phyloP scores from a whole-genome alignment of 495 filamentous ascomycete species.

The Penicillium salamii region DNA sequence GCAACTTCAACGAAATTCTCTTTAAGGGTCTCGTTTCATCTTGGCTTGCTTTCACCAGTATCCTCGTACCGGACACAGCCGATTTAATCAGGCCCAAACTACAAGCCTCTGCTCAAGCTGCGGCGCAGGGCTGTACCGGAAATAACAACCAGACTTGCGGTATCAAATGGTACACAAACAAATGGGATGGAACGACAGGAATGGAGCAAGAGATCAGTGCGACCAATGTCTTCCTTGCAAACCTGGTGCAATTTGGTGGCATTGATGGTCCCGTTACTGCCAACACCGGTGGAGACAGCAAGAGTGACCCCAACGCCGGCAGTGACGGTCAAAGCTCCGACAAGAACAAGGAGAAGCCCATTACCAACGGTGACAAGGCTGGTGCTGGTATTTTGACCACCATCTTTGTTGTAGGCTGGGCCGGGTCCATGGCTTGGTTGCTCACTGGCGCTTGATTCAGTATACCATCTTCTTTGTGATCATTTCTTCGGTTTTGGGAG shows the following conservation, averaged over 20 bases:
- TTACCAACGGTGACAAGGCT: conserved; percentile 54
- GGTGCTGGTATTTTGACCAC: conserved; percentile 64
- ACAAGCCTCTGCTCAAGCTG: conserved; percentile 61
- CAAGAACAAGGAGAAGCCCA: conserved; percentile 20
- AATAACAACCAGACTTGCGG: conserved; percentile 66
- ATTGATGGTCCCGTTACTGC: conserved; percentile 18
- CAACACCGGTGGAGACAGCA: conserved; percentile 18
- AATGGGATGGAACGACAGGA: conserved; percentile 61
- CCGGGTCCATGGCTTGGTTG: conserved; percentile 25
- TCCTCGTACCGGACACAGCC: conserved; percentile 59
- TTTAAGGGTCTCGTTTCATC: conserved; percentile 78
- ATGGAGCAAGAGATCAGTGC: conserved; percentile 51
- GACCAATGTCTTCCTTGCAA: conserved; percentile 49
- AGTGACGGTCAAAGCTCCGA: conserved; percentile 11
- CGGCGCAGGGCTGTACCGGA: conserved; percentile 63
- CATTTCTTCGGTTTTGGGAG: not conserved
- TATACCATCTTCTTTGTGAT: not conserved
- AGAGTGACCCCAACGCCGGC: conserved; percentile 31
- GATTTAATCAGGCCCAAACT: conserved; percentile 62
- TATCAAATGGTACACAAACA: conserved; percentile 60
- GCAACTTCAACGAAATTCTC: conserved; percentile 67
- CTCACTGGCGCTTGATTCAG: not conserved
- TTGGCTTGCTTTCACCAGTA: conserved; percentile 70
- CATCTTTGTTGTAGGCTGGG: conserved; percentile 40
- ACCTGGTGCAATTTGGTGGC: conserved; percentile 24